Evolutionary conservation across 192 early-diverging fungal genomes (phyloP), one percentile per base, ranked within the genome.

Genomic region (Linnemannia zychae): DNA sequence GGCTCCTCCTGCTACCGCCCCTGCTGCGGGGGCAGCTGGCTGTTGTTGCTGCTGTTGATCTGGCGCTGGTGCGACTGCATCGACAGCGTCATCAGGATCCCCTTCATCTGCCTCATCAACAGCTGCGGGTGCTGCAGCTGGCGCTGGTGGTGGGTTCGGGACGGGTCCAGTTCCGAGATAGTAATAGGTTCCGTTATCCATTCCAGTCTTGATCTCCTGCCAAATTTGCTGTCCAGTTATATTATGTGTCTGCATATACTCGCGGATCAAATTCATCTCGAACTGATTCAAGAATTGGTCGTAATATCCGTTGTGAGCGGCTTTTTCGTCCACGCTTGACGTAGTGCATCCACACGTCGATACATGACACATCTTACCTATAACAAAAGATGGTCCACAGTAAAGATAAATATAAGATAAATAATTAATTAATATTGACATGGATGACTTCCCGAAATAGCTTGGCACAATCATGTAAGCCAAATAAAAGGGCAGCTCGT

Each of bases 301-400:
- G 0, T 72, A 17, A n/a, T 31, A 49, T 9, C 1, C 31, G 0
- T 9, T 37, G 0, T 13, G 33, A 37, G 2, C 60, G 36, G 73
- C 67, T 15, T 40, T 52, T 67, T 85, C 77, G 7, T 85, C 77
- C 31, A 85, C 77, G 57, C 77, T 79, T 6, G 49, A 0, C 3
- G 20, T 60, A 1, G 16, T 18, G 31, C 83, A 85, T 5, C 83
- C 83, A 50, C 83, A 85, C 22, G 31, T 73, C 11, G 70, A 20
- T 6, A 76, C 66, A 44, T 57, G 74, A 40, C 83, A 85, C 77
- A 79, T 79, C 46, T 85, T 85, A 70, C 83, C 83, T 85, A 44
- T 17, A 16, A n/a, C n/a, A n/a, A n/a, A n/a, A n/a, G n/a, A n/a
- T n/a, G 31, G 1, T 9, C 6, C 24, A 13, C 7, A 24, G 13